A percentile compares a stretch with the other conserved stretches of the same genome.
Conservation (phyloP, 2,329 filamentous ascomycete genomes). For the Alternaria sp. region DNA sequence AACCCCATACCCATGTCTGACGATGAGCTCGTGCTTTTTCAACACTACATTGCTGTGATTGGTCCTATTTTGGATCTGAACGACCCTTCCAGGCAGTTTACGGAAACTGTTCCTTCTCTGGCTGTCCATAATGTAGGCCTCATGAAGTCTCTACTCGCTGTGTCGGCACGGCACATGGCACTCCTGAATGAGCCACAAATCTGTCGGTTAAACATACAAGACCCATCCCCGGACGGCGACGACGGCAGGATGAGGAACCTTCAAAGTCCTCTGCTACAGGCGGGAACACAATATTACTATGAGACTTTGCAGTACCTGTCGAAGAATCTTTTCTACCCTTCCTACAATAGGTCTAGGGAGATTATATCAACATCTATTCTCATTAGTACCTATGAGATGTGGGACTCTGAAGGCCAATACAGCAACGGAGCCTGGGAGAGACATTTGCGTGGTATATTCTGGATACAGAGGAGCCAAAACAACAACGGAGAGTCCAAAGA, state of each 20-base stretch:
- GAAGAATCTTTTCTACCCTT: constrained; percentile 65
- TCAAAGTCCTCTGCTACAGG: constrained; percentile 48
- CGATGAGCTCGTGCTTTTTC: constrained; percentile 51
- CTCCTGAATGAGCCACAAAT: constrained; percentile 45
- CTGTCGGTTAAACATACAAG: constrained; percentile 37
- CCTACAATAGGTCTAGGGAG: constrained; percentile 66
- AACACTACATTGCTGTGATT: constrained; percentile 50
- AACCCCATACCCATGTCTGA: constrained; percentile 40
- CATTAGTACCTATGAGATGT: constrained; percentile 72
- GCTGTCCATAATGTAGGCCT: constrained; percentile 64
- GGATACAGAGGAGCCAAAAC: constrained; percentile 69
- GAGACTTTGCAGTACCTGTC: constrained; percentile 70
- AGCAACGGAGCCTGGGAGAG: constrained; percentile 64
- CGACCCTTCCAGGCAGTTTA: constrained; percentile 52
- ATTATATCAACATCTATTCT: constrained; percentile 67
- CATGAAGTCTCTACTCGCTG: constrained; percentile 65
- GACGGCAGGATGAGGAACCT: constrained; percentile 19
- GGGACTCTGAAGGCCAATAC: constrained; percentile 61
- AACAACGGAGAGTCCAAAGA: constrained; percentile 65
- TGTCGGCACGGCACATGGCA: constrained; percentile 62
- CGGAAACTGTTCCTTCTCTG: constrained; percentile 43
- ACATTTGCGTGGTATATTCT: constrained; percentile 71
- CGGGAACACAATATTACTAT: constrained; percentile 64
- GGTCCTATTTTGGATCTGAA: constrained; percentile 56
- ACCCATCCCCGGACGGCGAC: constrained; percentile 29